Conservation (phyloP, 768 basidiomycete species). For the Boletellus ananiceps region DNA sequence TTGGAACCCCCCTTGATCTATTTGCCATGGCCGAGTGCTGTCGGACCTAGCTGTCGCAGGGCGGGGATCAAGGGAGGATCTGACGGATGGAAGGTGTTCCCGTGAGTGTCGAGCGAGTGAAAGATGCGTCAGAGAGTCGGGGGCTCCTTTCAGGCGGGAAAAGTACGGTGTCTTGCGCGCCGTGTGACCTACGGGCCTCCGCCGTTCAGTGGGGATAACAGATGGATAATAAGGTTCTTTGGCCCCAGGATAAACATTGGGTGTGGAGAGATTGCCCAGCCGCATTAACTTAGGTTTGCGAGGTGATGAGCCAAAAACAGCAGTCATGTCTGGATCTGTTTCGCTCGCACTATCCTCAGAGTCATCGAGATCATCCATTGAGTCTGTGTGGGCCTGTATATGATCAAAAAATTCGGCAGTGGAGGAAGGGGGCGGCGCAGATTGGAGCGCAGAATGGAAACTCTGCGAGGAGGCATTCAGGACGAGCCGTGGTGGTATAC, state of each 20-base stretch:
- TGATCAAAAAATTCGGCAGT: slow-evolving; percentile 72
- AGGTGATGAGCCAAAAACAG: slow-evolving; percentile 24
- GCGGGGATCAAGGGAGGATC: slow-evolving; percentile 9
- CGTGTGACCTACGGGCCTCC: slow-evolving; percentile 51
- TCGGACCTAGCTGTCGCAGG: slow-evolving; percentile 19
- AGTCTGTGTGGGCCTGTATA: slow-evolving; percentile 65
- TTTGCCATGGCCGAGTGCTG: slow-evolving; percentile 26
- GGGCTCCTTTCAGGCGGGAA: slow-evolving; percentile 38
- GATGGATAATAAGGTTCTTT: slow-evolving; percentile 35
- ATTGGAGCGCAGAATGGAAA: slow-evolving; percentile 45
- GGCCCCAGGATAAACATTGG: slow-evolving; percentile 47
- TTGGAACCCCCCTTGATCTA: slow-evolving; percentile 36
- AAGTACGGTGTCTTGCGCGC: slow-evolving; percentile 44
- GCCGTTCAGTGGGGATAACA: slow-evolving; percentile 35
- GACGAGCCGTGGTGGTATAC: slow-evolving; percentile 26
- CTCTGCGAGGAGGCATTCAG: slow-evolving; percentile 45
- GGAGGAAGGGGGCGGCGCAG: slow-evolving; percentile 61
- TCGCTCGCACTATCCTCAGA: slow-evolving; percentile 44
- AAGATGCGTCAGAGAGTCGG: slow-evolving; percentile 29
- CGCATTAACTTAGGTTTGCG: slow-evolving; percentile 49
- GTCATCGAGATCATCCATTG: slow-evolving; percentile 69
- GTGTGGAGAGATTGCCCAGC: slow-evolving; percentile 66
- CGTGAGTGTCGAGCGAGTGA: slow-evolving; percentile 39
- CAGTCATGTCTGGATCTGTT: slow-evolving; percentile 34
- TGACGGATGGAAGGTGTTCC: slow-evolving; percentile 32